phyloP scores from a whole-genome alignment of 345 rosid genomes.

The Eucalyptus albens region DNA sequence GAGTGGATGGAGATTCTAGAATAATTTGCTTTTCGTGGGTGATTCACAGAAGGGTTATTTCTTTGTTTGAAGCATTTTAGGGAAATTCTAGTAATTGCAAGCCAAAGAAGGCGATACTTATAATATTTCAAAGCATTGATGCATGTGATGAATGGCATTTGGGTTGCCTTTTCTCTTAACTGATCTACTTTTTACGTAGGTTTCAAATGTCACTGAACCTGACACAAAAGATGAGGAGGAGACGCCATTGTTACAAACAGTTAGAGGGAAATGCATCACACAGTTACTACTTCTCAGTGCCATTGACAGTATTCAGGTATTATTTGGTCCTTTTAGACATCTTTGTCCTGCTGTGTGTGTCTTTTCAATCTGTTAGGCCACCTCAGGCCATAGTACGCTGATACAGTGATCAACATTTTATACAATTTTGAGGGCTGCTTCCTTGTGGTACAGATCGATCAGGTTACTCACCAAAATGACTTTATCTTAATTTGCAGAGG shows the following conservation, averaged over 20 bases:
- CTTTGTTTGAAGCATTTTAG: not conserved
- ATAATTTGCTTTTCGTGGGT: not conserved
- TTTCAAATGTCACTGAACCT: constrained; percentile 41
- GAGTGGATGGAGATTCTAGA: not conserved
- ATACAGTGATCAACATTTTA: not conserved
- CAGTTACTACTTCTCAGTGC: constrained; percentile 78
- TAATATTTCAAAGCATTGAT: not conserved
- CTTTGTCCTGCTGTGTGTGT: not conserved
- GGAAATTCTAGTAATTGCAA: not conserved
- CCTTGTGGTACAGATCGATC: not conserved
- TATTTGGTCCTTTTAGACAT: not conserved
- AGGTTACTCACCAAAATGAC: not conserved
- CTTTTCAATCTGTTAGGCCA: not conserved
- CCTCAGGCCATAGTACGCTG: not conserved
- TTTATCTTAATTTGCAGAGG: constrained; percentile 37
- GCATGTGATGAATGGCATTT: not conserved
- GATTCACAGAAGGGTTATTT: not conserved
- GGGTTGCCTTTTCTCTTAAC: not conserved
- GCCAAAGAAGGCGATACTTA: not conserved
- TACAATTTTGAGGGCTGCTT: not conserved
- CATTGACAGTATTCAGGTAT: constrained; percentile 81
- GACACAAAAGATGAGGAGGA: constrained; percentile 60
- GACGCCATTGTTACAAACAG: constrained; percentile 54
- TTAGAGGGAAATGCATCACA: constrained; percentile 91
- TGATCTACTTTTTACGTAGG: constrained; percentile 19